A percentile compares a stretch with the other conserved stretches of the same genome.
Evolutionary conservation across 257 asterid genomes (phyloP).

Genomic region (Penstemon barbatus): DNA sequence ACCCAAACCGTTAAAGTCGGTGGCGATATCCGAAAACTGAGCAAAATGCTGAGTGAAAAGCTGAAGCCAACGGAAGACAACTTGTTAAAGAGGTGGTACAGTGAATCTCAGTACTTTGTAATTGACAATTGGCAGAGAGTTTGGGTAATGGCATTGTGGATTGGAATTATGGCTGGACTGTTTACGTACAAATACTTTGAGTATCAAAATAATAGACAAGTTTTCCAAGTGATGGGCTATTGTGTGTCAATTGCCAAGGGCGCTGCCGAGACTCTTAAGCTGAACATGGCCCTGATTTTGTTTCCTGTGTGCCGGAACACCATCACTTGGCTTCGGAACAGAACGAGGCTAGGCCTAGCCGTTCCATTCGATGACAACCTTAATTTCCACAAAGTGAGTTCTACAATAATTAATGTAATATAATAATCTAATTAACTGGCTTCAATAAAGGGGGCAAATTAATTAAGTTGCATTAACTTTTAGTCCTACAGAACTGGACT

Average conservation of each 20-base stretch:
- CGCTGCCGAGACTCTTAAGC: constrained; percentile 85
- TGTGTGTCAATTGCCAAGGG: constrained; percentile 87
- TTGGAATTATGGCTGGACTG: constrained; percentile 79
- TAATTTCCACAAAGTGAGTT: constrained; percentile 75
- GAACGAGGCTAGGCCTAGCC: constrained; percentile 56
- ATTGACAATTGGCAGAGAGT: constrained; percentile 88
- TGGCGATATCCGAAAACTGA: constrained; percentile 74
- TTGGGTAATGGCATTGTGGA: constrained; percentile 89
- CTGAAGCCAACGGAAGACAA: constrained; percentile 62
- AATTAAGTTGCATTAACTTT: too few species aligned
- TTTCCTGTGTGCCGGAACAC: constrained; percentile 83
- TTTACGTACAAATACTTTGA: constrained; percentile 73
- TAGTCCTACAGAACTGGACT: too few species aligned
- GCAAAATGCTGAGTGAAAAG: constrained; percentile 87
- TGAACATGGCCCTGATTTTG: constrained; percentile 79
- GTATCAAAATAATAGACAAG: constrained; percentile 46
- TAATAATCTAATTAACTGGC: too few species aligned
- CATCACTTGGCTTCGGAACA: constrained; percentile 83
- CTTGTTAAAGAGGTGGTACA: constrained; percentile 48
- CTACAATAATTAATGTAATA: too few species aligned
- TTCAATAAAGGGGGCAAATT: too few species aligned
- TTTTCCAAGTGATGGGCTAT: constrained; percentile 61
- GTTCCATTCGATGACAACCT: constrained; percentile 88
- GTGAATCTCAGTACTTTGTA: constrained; percentile 58
- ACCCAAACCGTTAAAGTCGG: constrained; percentile 49